Percentiles rank a stretch among this genome's conserved stretches.
Evolutionary conservation across 306 rosid genomes (phyloP).

Genomic region (Malus sieversii): DNA sequence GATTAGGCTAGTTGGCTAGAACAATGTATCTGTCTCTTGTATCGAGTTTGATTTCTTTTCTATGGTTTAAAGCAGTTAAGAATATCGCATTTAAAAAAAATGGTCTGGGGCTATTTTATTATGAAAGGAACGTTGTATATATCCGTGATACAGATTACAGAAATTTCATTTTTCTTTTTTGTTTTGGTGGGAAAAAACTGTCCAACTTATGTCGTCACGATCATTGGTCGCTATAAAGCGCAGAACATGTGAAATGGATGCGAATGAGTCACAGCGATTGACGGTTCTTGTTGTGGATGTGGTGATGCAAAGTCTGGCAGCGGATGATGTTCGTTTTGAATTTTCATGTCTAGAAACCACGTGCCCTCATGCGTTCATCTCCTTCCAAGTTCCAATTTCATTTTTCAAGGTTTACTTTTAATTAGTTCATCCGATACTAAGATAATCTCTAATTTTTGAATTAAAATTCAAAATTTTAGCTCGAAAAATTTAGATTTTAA

Average conservation of each 20-base stretch:
- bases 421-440: too few relatives aligned
- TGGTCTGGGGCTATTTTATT: background rate
- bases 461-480: too few relatives aligned
- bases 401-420: background rate
- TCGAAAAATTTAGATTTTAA: too few relatives aligned
- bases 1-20: rapidly evolving
- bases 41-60: too few relatives aligned
- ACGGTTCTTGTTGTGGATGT: too few relatives aligned
- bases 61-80: too few relatives aligned
- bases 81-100: too few relatives aligned
- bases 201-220: background rate
- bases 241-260: background rate
- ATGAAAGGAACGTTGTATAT: background rate
- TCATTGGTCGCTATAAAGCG: background rate
- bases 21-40: too few relatives aligned
- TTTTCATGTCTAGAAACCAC: background rate
- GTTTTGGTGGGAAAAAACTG: background rate
- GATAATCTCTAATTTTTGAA: too few relatives aligned
- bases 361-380: background rate
- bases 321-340: background rate
- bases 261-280: background rate
- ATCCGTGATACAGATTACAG: background rate
- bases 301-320: background rate
- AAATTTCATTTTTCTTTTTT: background rate
- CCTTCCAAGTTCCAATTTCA: background rate